Percentiles rank a stretch among this genome's conserved stretches.
Evolutionary conservation across 1,284 basidiomycete species (phyloP).

Genomic region (Rhodotorula sp.): DNA sequence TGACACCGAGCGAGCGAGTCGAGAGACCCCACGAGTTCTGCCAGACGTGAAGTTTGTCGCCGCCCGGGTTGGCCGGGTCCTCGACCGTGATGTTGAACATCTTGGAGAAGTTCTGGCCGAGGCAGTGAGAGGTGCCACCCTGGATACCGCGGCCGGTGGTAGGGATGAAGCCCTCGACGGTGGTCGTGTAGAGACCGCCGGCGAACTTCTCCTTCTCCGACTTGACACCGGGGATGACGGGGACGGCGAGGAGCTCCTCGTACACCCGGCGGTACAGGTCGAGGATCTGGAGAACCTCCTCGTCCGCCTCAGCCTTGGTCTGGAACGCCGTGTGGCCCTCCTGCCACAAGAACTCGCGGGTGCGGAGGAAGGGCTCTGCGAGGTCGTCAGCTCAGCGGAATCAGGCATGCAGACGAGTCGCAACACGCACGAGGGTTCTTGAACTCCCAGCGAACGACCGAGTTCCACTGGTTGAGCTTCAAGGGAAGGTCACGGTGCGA

Average conservation of each 20-base stretch:
- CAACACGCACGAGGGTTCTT: slow-evolving; percentile 81
- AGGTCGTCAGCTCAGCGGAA: neutral
- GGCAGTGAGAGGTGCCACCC: slow-evolving; percentile 93
- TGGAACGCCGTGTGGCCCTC: slow-evolving; percentile 97
- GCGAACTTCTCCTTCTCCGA: slow-evolving; percentile 99
- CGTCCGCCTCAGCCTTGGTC: slow-evolving; percentile 82
- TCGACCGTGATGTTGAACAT: slow-evolving; percentile 99
- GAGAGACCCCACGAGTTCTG: slow-evolving; percentile 99
- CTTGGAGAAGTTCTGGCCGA: slow-evolving; percentile 97
- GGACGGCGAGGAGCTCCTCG: slow-evolving; percentile 94
- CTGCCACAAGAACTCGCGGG: slow-evolving; percentile 99
- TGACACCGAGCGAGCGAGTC: slow-evolving; percentile 94
- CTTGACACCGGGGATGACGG: slow-evolving; percentile 94
- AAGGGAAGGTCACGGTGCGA: slow-evolving; percentile 94
- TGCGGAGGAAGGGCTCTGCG: slow-evolving; percentile 92
- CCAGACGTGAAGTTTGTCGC: slow-evolving; percentile 81
- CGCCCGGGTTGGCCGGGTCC: slow-evolving; percentile 65
- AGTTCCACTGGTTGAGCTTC: slow-evolving; percentile 99
- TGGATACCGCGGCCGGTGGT: slow-evolving; percentile 97
- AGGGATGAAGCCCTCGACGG: slow-evolving; percentile 96
- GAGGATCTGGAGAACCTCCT: slow-evolving; percentile 89
- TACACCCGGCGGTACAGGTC: slow-evolving; percentile 96
- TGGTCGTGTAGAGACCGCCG: slow-evolving; percentile 96
- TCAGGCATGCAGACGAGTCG: neutral
- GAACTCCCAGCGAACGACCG: slow-evolving; percentile 99